Base-by-base conservation (phyloP, 116 monocot species). In the Zostera marina region DNA sequence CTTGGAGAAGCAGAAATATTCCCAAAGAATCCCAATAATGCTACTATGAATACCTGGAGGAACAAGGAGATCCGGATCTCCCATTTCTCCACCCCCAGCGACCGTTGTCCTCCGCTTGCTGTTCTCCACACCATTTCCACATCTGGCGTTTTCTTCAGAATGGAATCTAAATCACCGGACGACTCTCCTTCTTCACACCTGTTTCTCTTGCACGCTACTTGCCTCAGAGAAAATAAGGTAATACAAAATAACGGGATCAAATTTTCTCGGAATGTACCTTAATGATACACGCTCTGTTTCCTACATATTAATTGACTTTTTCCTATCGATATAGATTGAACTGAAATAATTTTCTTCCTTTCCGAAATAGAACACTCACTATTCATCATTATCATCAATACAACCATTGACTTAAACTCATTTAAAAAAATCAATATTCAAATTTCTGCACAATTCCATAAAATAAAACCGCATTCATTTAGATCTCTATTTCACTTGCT, bases 151-250 rank as follows among this genome's bases (percentile, higher is more conserved):
- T 66, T 64, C 65, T 76, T 85, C 85, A 79, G 71, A 63, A 81
- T 91, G 81, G 98, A 99, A 68, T 80, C 81, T 0, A 74, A 65
- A 72, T 44, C 49, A 41, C 49, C 52, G 44, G 75, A 75, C 20
- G 61, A 72, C n/a, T 72, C 74, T 57, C 77, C 32, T 32, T 32
- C 32, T 32, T 32, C 32, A 32, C 32, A 68, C 13, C 55, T 91
- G 60, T 74, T 72, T 57, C 47, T 69, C 9, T 54, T 83, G 74
- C 83, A 99, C 63, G 59, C 86, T 10, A 53, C 83, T 56, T 90
- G 91, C 74, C 70, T 86, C 91, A 65, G 71, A 64, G 91, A 99
- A 66, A 87, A 87, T 44, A 99, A 99, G 98, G 98, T 98, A 96
- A 69, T 46, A 47, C n/a, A 32, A 32, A 32, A 51, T 44, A 21